Evolutionary conservation across 768 basidiomycete genomes (phyloP).

Genomic region (Tylopilus balloui): DNA sequence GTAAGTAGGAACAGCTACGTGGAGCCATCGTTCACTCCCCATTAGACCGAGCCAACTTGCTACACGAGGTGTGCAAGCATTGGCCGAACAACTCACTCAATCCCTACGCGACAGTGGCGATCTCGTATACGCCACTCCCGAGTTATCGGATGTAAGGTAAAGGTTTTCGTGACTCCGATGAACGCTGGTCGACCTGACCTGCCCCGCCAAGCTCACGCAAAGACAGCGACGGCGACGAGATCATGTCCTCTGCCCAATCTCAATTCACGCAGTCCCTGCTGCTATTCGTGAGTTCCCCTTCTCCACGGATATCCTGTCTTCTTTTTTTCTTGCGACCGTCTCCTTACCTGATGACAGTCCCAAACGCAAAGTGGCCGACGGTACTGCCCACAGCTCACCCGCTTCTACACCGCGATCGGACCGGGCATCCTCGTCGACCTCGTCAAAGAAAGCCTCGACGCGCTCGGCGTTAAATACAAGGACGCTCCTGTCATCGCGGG

Average conservation of each 20-base stretch:
- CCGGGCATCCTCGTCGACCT: conserved; percentile 51
- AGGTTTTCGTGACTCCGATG: conserved; percentile 7
- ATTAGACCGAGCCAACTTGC: conserved; percentile 68
- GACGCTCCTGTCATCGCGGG: conserved; percentile 27
- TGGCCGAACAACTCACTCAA: conserved; percentile 71
- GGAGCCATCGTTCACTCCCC: not conserved
- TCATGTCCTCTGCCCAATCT: conserved; percentile 57
- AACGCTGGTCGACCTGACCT: not conserved
- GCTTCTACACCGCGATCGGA: conserved; percentile 66
- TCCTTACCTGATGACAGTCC: conserved; percentile 43
- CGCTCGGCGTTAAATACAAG: conserved; percentile 48
- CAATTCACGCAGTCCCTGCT: conserved; percentile 80
- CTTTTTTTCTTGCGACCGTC: not conserved
- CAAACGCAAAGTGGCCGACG: conserved; percentile 74
- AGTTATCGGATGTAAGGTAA: conserved; percentile 35
- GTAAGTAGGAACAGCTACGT: conserved; percentile 34
- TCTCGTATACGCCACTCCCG: conserved; percentile 64
- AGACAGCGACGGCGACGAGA: conserved; percentile 54
- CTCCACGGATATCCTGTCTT: not conserved
- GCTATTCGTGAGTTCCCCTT: conserved; percentile 59
- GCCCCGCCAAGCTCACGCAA: conserved; percentile 17
- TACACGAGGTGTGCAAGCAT: conserved; percentile 40
- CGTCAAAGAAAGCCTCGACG: conserved; percentile 50
- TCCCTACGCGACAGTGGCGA: conserved; percentile 68
- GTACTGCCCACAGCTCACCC: conserved; percentile 72